phyloP scores from a whole-genome alignment of 2,329 filamentous ascomycete genomes.

The Orbilia javanica region DNA sequence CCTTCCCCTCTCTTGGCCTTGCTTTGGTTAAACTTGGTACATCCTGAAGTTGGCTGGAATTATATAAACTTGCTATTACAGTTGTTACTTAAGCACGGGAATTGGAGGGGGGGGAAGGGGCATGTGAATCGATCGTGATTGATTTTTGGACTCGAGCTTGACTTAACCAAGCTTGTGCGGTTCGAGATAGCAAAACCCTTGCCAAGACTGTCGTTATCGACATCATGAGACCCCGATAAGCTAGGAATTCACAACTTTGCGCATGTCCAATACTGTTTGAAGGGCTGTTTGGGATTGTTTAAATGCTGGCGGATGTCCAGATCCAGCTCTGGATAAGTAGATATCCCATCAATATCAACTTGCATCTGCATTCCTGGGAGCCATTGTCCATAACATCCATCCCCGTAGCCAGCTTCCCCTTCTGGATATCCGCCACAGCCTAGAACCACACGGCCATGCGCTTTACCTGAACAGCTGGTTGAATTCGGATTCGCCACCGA shows the following conservation, averaged over 20 bases:
- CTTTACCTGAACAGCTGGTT: too few relatives aligned
- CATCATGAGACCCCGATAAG: slow-evolving; percentile 9
- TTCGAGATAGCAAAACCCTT: not conserved
- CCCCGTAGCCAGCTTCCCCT: not conserved
- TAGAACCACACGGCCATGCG: not conserved
- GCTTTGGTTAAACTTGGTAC: too few relatives aligned
- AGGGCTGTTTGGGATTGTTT: not conserved
- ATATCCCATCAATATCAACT: too few relatives aligned
- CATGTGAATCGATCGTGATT: too few relatives aligned
- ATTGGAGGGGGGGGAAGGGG: too few relatives aligned
- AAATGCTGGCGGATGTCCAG: not conserved
- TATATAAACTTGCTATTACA: too few relatives aligned
- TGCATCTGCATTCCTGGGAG: not conserved
- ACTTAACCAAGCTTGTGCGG: too few relatives aligned
- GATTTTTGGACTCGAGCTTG: too few relatives aligned
- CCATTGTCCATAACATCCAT: too few relatives aligned
- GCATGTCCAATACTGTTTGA: not conserved
- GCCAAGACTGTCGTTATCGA: slow-evolving; percentile 4
- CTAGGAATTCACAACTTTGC: not conserved
- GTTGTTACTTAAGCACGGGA: too few relatives aligned
- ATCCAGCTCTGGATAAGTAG: not conserved
- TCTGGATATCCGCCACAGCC: not conserved
- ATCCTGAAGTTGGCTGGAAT: too few relatives aligned
- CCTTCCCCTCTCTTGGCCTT: too few relatives aligned
- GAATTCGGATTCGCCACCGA: not conserved